These are phyloP conservation scores for Macadamia integrifolia DNA, from an alignment of 164 flowering plant genomes.

Conservation along the genomic window DNA sequence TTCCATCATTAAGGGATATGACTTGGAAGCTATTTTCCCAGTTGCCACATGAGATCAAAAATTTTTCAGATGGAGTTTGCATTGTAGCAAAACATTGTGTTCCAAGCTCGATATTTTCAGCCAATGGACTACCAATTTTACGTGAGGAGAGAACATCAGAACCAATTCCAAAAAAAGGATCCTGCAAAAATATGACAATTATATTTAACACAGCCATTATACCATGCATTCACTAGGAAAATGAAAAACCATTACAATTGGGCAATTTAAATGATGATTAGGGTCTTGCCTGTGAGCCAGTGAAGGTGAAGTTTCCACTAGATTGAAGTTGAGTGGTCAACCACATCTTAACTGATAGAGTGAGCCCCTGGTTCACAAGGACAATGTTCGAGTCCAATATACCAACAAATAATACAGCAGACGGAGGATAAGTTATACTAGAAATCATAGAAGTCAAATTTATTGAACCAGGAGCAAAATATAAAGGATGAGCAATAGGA, in stretches of 20 bases:
- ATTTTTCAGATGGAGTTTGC: constrained; percentile 74
- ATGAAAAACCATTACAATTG: background rate
- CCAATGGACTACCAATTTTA: constrained; percentile 78
- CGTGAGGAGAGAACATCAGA: constrained; percentile 82
- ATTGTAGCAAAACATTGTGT: constrained; percentile 75
- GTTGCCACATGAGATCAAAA: constrained; percentile 81
- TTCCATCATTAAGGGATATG: constrained; percentile 79
- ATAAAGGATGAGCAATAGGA: constrained; percentile 92
- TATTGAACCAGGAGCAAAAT: constrained; percentile 91
- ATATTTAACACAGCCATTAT: background rate
- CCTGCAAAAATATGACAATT: constrained; percentile 47
- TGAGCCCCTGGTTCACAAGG: constrained; percentile 70
- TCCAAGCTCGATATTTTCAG: constrained; percentile 81
- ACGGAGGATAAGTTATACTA: constrained; percentile 40
- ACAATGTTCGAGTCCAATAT: constrained; percentile 65
- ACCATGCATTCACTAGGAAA: background rate
- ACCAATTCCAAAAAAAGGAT: constrained; percentile 93
- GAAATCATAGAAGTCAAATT: constrained; percentile 69
- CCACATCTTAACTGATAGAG: constrained; percentile 93
- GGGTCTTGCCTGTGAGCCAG: constrained; percentile 72
- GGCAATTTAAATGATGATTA: background rate
- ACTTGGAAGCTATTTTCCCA: constrained; percentile 99
- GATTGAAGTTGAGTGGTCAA: constrained; percentile 90
- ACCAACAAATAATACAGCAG: constrained; percentile 59
- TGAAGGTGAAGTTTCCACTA: constrained; percentile 95